Conservation (phyloP, 2,329 filamentous ascomycete species). For the Ophiostoma sp. region DNA sequence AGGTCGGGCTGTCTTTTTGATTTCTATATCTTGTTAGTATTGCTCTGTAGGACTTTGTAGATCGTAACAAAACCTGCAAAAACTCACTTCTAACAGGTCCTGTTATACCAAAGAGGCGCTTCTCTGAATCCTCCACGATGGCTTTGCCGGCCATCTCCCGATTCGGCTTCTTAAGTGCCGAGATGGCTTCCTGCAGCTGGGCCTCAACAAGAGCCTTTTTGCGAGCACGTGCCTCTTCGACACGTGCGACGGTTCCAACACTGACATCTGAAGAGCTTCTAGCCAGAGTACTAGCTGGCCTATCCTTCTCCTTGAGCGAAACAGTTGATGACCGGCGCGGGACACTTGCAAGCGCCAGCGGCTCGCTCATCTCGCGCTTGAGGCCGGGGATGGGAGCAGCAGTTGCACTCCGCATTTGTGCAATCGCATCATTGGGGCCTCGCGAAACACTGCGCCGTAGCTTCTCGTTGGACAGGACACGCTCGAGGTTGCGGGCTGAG, state of each 20-base stretch:
- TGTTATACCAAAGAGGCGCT: conserved; percentile 46
- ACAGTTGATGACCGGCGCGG: conserved; percentile 35
- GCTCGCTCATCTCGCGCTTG: conserved; percentile 65
- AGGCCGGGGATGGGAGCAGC: conserved; percentile 55
- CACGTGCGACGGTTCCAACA: conserved; percentile 34
- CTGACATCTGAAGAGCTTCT: conserved; percentile 33
- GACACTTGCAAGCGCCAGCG: conserved; percentile 40
- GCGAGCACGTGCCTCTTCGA: conserved; percentile 53
- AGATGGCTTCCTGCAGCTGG: conserved; percentile 69
- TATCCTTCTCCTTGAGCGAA: conserved; percentile 41
- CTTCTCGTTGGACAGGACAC: conserved; percentile 57
- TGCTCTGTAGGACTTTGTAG: neutral
- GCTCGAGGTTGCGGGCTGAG: conserved; percentile 49
- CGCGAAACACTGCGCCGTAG: conserved; percentile 51
- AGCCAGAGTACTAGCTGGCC: conserved; percentile 35
- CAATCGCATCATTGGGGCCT: conserved; percentile 54
- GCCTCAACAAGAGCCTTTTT: conserved; percentile 64
- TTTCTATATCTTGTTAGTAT: neutral
- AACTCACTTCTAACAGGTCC: conserved; percentile 31
- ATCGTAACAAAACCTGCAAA: too few species aligned
- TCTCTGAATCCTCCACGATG: conserved; percentile 62
- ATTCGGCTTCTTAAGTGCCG: conserved; percentile 69
- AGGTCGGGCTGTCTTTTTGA: conserved; percentile 44
- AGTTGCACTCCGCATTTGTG: conserved; percentile 63
- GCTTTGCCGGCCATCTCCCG: conserved; percentile 62